A percentile compares a stretch with the other conserved stretches of the same genome.
phyloP scores from a whole-genome alignment of 78 protist genomes.

The Guillardia theta region DNA sequence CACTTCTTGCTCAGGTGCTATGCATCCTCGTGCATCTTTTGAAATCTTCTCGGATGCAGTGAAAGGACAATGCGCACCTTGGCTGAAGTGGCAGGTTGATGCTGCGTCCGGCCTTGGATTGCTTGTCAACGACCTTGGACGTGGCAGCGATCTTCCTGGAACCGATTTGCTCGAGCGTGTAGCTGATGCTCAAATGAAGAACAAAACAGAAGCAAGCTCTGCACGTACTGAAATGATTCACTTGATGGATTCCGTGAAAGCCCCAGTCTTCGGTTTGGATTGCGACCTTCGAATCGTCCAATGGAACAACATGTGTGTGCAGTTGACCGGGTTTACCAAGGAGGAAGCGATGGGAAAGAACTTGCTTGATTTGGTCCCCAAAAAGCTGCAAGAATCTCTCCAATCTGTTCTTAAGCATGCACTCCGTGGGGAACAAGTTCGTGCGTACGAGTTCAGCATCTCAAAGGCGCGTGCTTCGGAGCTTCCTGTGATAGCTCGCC shows the following conservation, averaged over 20 bases:
- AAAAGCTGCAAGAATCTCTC: background rate
- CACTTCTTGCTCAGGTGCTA: background rate
- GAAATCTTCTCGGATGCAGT: slow-evolving; percentile 17
- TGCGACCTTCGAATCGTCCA: background rate
- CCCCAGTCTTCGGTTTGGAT: background rate
- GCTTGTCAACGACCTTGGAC: background rate
- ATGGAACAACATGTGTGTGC: background rate
- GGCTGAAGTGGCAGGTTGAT: background rate
- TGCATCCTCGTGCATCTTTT: slow-evolving; percentile 1
- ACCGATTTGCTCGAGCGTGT: background rate
- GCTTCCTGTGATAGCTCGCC: background rate
- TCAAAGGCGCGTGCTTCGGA: background rate
- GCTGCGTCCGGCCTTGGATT: background rate
- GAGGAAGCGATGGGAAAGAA: background rate
- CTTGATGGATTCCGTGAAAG: background rate
- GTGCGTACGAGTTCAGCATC: background rate
- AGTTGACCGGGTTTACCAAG: background rate
- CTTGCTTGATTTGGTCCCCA: background rate
- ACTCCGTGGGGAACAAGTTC: background rate
- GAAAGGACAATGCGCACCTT: background rate
- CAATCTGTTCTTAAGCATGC: background rate
- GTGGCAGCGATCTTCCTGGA: background rate
- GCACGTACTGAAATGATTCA: background rate
- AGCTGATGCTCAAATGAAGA: background rate
- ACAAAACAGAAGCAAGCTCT: background rate